These are phyloP conservation scores for Floccularia luteovirens DNA, from an alignment of 768 basidiomycete species.

Conservation along the genomic window DNA sequence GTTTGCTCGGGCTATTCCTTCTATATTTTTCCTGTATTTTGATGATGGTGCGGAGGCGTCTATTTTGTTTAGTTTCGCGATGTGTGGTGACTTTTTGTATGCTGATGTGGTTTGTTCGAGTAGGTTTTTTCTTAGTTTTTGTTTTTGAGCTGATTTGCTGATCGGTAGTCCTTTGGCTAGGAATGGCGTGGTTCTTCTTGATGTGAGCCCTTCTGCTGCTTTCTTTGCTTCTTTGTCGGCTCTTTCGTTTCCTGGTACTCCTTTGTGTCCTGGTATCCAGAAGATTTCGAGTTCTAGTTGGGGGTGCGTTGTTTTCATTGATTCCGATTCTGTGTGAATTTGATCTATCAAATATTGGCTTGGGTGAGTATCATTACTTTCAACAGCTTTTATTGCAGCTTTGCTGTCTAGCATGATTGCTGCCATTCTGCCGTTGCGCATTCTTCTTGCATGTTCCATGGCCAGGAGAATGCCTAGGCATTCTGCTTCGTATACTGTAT, in stretches of 20 bases:
- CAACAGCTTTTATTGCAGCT: not conserved
- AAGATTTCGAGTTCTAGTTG: not conserved
- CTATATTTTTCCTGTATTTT: conserved; percentile 7
- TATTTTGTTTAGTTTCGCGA: conserved; percentile 1
- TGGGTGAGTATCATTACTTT: not conserved
- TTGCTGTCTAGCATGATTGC: conserved; percentile 2
- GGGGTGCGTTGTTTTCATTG: not conserved
- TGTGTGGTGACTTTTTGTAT: conserved; percentile 7
- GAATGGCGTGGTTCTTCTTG: not conserved
- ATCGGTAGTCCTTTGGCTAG: not conserved
- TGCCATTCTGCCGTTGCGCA: not conserved
- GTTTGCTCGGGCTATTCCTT: conserved; percentile 7
- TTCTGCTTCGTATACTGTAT: conserved; percentile 16
- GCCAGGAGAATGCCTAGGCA: conserved; percentile 13
- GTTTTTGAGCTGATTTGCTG: not conserved
- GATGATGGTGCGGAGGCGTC: conserved; percentile 9
- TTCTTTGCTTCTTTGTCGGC: conserved; percentile 9
- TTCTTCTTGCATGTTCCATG: not conserved
- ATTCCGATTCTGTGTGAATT: not conserved
- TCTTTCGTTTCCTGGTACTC: conserved; percentile 7
- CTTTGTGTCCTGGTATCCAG: conserved; percentile 9
- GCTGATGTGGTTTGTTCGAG: not conserved
- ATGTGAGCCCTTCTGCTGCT: conserved; percentile 3
- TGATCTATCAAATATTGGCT: conserved; percentile 4
- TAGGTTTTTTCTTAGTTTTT: conserved; percentile 7